Evolutionary conservation across 2,329 filamentous ascomycete genomes (phyloP).

Genomic region (Botryotinia globosa): DNA sequence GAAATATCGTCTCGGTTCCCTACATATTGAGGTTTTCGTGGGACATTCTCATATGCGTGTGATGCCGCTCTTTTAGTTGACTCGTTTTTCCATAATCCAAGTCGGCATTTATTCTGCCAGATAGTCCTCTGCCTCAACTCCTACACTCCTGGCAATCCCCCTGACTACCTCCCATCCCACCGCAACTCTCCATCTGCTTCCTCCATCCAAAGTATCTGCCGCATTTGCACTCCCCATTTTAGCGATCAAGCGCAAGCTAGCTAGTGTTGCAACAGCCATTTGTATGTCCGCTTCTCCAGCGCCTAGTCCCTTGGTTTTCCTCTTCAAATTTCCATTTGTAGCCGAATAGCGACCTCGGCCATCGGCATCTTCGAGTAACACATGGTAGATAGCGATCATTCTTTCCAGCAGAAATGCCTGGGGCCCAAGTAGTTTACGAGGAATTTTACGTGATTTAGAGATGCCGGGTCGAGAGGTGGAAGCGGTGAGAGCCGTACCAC

Average conservation of each 20-base stretch:
- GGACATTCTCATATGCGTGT: not conserved
- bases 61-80: not conserved
- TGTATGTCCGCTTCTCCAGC: slow-evolving; percentile 51
- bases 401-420: slow-evolving; percentile 76
- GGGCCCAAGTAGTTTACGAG: slow-evolving; percentile 72
- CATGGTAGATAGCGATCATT: slow-evolving; percentile 73
- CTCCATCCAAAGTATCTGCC: slow-evolving; percentile 65
- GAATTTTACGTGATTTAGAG: slow-evolving; percentile 66
- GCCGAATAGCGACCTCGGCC: slow-evolving; percentile 29
- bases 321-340: slow-evolving; percentile 5
- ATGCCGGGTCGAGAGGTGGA: slow-evolving; percentile 35
- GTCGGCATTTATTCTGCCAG: slow-evolving; percentile 54
- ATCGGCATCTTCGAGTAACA: slow-evolving; percentile 51
- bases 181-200: slow-evolving; percentile 73
- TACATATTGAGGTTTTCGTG: not conserved
- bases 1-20: not conserved
- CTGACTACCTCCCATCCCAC: slow-evolving; percentile 75
- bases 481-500: slow-evolving; percentile 44
- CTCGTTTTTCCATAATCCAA: not conserved
- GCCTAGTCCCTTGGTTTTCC: slow-evolving; percentile 22
- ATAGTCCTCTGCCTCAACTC: slow-evolving; percentile 78
- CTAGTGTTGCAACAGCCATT: slow-evolving; percentile 68
- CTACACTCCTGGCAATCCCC: slow-evolving; percentile 67
- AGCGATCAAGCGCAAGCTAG: slow-evolving; percentile 66
- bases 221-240: slow-evolving; percentile 54